Conservation (phyloP, 192 early-diverging fungal genomes). For the Borealophlyctis nickersoniae region DNA sequence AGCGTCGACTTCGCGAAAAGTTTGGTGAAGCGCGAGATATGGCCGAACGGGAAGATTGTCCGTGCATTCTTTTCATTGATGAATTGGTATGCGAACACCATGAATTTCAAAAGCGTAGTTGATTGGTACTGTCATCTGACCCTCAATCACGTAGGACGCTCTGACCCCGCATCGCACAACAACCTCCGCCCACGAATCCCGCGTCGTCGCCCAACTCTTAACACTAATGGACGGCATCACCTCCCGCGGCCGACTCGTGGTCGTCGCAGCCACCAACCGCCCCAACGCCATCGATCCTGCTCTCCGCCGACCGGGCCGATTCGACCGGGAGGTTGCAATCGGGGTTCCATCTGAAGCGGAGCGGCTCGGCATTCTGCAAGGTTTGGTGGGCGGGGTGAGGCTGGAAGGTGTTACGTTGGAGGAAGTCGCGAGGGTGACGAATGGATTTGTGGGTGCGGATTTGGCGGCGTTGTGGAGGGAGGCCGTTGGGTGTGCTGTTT, state of each 20-base stretch:
- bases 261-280: slow-evolving; percentile 86
- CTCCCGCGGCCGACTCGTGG: slow-evolving; percentile 57
- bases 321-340: slow-evolving; percentile 81
- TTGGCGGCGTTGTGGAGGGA: slow-evolving; percentile 79
- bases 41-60: slow-evolving; percentile 25
- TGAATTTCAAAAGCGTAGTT: too few relatives aligned
- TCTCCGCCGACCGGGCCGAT: slow-evolving; percentile 75
- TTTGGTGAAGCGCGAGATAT: slow-evolving; percentile 66
- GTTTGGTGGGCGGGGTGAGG: slow-evolving; percentile 56
- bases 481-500: slow-evolving; percentile 57
- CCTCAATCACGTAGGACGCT: slow-evolving; percentile 58
- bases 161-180: slow-evolving; percentile 64
- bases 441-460: slow-evolving; percentile 95
- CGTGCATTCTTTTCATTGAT: slow-evolving; percentile 93
- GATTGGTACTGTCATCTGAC: slow-evolving; percentile 1
- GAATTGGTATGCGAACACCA: slow-evolving; percentile 69
- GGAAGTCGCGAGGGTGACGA: slow-evolving; percentile 52
- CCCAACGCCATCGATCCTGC: slow-evolving; percentile 85
- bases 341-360: slow-evolving; percentile 68
- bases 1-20: slow-evolving; percentile 65
- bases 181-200: slow-evolving; percentile 62
- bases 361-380: slow-evolving; percentile 61
- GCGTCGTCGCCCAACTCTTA: slow-evolving; percentile 85
- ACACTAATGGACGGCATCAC: slow-evolving; percentile 85
- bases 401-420: slow-evolving; percentile 54